Conservation (phyloP, 176 grass and related monocot genomes). For the Aegilops umbellulata region DNA sequence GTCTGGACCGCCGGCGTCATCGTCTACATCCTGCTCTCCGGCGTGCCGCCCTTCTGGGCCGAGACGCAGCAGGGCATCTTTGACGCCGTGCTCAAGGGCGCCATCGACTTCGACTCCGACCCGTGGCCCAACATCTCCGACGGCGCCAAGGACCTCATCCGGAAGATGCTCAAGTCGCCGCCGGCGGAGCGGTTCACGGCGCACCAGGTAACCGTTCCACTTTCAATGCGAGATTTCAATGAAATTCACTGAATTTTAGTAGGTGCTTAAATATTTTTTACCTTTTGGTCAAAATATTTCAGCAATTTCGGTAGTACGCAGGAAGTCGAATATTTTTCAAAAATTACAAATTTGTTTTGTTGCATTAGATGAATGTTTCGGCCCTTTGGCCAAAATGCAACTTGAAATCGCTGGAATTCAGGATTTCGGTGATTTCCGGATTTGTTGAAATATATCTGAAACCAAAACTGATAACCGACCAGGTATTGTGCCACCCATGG, state of each 20-base stretch:
- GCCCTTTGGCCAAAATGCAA: too few species aligned
- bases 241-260: too few species aligned
- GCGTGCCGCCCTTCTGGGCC: slow-evolving; percentile 73
- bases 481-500: slow-evolving; percentile 75
- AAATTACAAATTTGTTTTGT: too few species aligned
- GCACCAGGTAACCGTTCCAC: slow-evolving; percentile 25
- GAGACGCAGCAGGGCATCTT: slow-evolving; percentile 86
- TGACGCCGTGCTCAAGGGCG: slow-evolving; percentile 56
- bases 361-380: too few species aligned
- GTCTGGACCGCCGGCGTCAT: slow-evolving; percentile 77
- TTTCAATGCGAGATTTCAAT: too few species aligned
- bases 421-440: too few species aligned
- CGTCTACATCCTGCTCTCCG: slow-evolving; percentile 71
- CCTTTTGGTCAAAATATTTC: too few species aligned
- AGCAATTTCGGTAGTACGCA: too few species aligned
- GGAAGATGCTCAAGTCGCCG: slow-evolving; percentile 49
- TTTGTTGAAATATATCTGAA: too few species aligned
- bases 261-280: too few species aligned
- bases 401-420: too few species aligned
- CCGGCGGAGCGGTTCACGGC: slow-evolving; percentile 47
- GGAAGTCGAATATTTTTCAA: too few species aligned
- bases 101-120: slow-evolving; percentile 60
- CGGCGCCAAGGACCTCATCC: slow-evolving; percentile 69
- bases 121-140: slow-evolving; percentile 63
- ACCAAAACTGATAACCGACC: neutral